Evolutionary conservation across 192 early-diverging fungal species (phyloP).

Genomic region (Coemansia sp.): DNA sequence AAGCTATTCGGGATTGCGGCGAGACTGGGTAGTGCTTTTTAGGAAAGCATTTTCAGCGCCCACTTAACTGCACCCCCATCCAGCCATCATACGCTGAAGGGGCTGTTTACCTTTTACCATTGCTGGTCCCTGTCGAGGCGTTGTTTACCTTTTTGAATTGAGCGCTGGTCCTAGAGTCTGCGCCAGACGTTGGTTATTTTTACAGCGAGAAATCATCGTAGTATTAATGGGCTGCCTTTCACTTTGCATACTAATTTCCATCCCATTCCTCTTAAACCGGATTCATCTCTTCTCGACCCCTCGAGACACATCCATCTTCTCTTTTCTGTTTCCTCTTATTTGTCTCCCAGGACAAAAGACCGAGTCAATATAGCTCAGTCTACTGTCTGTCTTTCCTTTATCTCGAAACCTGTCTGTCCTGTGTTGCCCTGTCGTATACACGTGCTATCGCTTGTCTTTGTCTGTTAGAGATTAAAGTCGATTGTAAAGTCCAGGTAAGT

Average conservation of each 20-base stretch:
- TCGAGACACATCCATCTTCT: not conserved
- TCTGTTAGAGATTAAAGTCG: not conserved
- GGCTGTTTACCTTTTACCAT: conserved; percentile 11
- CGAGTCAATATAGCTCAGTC: not conserved
- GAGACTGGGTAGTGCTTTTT: not conserved
- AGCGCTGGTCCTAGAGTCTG: not conserved
- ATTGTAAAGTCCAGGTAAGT: not conserved
- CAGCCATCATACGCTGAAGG: not conserved
- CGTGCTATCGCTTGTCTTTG: not conserved
- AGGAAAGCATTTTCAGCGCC: not conserved
- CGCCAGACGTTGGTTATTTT: not conserved
- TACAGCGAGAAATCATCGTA: not conserved
- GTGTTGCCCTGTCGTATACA: not conserved
- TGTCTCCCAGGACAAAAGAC: not conserved
- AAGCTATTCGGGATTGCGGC: not conserved
- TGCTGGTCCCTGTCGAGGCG: not conserved
- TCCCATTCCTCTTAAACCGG: not conserved
- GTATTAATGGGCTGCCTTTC: conserved; percentile 8
- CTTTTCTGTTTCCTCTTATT: not conserved
- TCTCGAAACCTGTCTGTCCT: not conserved
- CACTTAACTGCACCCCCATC: not conserved
- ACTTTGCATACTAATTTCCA: not conserved
- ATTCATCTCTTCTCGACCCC: not conserved
- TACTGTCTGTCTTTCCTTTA: not conserved
- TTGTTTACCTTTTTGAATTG: conserved; percentile 8